Evolutionary conservation across 2,329 filamentous ascomycete species (phyloP).

Genomic region (Aspergillus piperis): DNA sequence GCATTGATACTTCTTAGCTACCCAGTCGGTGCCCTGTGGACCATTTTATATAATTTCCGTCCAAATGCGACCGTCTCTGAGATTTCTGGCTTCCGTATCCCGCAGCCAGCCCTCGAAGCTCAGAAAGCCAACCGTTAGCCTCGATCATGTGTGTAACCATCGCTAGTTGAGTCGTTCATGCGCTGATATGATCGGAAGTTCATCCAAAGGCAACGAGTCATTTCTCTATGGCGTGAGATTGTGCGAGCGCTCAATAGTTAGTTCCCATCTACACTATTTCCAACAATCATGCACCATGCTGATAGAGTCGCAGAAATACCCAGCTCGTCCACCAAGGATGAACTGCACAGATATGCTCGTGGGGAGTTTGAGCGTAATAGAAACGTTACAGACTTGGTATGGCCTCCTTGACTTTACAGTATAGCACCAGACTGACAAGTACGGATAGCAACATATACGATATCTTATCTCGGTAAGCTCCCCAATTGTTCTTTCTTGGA

Average conservation of each 20-base stretch:
- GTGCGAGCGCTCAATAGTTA: constrained; percentile 43
- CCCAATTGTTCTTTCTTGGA: background rate
- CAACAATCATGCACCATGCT: background rate
- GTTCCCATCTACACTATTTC: constrained; percentile 1
- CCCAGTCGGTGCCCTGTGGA: background rate
- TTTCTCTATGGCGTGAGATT: constrained; percentile 48
- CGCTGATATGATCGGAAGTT: constrained; percentile 33
- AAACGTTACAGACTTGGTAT: constrained; percentile 45
- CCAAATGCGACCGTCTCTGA: constrained; percentile 33
- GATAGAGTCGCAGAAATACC: constrained; percentile 37
- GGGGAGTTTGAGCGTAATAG: constrained; percentile 48
- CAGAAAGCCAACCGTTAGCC: constrained; percentile 38
- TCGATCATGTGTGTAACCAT: constrained; percentile 40
- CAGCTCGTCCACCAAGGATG: constrained; percentile 41
- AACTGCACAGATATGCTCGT: constrained; percentile 46
- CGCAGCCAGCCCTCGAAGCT: constrained; percentile 34
- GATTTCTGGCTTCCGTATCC: constrained; percentile 33
- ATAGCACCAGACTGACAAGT: background rate
- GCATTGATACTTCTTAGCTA: background rate
- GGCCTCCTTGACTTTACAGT: constrained; percentile 11
- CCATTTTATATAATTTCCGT: constrained; percentile 1
- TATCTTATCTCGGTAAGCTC: constrained; percentile 46
- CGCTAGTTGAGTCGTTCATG: background rate
- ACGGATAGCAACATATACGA: constrained; percentile 43
- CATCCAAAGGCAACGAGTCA: constrained; percentile 45